phyloP scores from a whole-genome alignment of 192 early-diverging fungal genomes.

The Linnemannia zychae region DNA sequence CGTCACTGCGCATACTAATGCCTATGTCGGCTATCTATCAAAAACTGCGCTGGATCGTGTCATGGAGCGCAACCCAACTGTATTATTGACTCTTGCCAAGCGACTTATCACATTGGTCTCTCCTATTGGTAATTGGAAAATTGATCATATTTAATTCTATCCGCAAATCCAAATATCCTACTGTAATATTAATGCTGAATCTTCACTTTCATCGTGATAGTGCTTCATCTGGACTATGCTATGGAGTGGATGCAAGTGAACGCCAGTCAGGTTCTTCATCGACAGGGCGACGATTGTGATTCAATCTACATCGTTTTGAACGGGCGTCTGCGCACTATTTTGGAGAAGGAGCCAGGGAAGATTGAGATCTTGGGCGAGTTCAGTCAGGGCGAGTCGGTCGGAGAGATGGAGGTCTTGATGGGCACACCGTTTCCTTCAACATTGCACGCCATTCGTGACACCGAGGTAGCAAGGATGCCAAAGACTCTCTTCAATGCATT shows the following conservation, averaged over 20 bases:
- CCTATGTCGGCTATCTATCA: conserved; percentile 90
- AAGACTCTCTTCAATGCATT: conserved; percentile 95
- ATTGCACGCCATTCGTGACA: conserved; percentile 97
- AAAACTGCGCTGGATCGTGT: conserved; percentile 87
- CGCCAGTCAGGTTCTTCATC: conserved; percentile 93
- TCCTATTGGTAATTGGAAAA: conserved; percentile 75
- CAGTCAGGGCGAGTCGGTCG: conserved; percentile 95
- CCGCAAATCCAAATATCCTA: no score
- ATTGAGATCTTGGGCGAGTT: conserved; percentile 92
- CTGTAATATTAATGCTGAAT: not conserved
- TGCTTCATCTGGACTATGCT: conserved; percentile 86
- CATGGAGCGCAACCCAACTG: conserved; percentile 86
- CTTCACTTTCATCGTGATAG: conserved; percentile 20
- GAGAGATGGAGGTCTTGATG: conserved; percentile 93
- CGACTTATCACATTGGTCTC: conserved; percentile 86
- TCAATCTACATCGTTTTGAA: conserved; percentile 94
- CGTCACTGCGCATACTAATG: conserved; percentile 82
- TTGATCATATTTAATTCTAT: no score
- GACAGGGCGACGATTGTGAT: conserved; percentile 88
- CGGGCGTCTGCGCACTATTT: conserved; percentile 92
- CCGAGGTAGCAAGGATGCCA: conserved; percentile 96
- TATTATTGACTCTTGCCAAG: conserved; percentile 89
- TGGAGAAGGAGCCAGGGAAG: conserved; percentile 71
- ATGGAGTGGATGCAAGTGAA: conserved; percentile 96
- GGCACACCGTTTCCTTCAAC: conserved; percentile 81